Evolutionary conservation across 768 basidiomycete genomes (phyloP), one percentile per base, ranked within the genome.

Genomic region (Tulasnella calospora): DNA sequence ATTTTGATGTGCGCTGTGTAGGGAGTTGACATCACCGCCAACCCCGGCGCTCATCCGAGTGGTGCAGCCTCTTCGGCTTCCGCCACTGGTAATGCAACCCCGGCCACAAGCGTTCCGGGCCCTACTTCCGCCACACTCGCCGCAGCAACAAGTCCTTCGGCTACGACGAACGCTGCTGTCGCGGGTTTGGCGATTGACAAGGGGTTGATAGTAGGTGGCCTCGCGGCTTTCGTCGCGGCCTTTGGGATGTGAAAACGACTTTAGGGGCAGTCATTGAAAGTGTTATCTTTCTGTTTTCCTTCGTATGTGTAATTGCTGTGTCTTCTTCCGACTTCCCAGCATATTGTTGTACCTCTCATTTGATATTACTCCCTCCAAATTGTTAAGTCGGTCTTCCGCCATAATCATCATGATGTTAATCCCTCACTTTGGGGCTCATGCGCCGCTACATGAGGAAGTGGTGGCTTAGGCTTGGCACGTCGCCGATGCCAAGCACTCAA

Each of bases 41-140:
- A 80, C 35, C 17, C 46, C 71, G 38, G 47, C 21, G 55, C 75
- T 30, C 27, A 67, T 41, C 74, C 74, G 77, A 17, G 78, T 70
- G 78, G 30, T n/a, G 3, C 17, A 44, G 13, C 13, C 55, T 27
- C 55, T 8, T 67, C 61, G 17, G 67, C 79, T 33, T 57, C 78
- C 30, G 44, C 81, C 19, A 44, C 80, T 19, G 71, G 35, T 70
- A 36, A 35, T 57, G 55, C 76, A 44, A 57, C 73, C 27, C 40
- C 33, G 33, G 38, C 51, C 38, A 78, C 80, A 33, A 51, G 72
- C 35, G 61, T 61, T 27, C 35, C 79, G 35, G 21, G 30, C 57
- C 73, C 71, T n/a, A 40, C 57, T 36, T 46, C 78, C 2, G 44
- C 74, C 33, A 17, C 30, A 9, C 33, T 7, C 27, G 27, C 17